Conservation (phyloP, 805 yeast species). For the Sugiyamaella floridensis region DNA sequence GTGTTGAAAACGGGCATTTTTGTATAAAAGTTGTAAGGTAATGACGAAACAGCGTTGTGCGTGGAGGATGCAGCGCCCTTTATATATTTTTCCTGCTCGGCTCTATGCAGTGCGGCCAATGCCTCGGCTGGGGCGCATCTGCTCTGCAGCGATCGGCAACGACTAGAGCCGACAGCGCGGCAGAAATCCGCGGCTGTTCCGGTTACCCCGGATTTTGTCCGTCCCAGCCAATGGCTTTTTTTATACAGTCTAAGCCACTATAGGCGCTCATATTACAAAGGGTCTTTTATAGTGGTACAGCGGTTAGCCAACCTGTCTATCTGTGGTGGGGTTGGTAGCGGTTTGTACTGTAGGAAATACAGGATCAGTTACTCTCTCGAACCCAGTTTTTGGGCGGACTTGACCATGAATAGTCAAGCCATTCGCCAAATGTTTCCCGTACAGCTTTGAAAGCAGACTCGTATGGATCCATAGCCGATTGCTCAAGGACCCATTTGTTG, state of each 20-base stretch:
- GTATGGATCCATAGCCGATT: conserved; percentile 4
- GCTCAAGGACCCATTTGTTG: conserved; percentile 6
- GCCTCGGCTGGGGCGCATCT: not conserved
- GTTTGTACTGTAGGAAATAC: too few species aligned
- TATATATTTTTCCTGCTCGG: not conserved
- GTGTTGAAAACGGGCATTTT: conserved; percentile 20
- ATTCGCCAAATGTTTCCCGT: conserved; percentile 9
- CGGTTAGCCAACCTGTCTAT: too few species aligned
- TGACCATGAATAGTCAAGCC: conserved; percentile 11
- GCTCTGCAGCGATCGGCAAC: not conserved
- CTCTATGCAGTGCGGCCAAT: not conserved
- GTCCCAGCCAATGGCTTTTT: too few species aligned
- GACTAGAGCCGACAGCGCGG: not conserved
- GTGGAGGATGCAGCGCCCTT: not conserved
- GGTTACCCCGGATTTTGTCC: too few species aligned
- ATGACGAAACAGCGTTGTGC: not conserved
- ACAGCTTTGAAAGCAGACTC: conserved; percentile 7
- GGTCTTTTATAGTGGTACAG: too few species aligned
- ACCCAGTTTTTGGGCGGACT: conserved; percentile 8
- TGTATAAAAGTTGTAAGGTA: not conserved
- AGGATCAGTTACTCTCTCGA: too few species aligned
- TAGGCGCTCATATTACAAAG: too few species aligned
- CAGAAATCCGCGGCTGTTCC: too few species aligned
- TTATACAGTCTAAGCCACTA: too few species aligned
- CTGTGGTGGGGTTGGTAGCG: too few species aligned